Base-by-base conservation (phyloP, 768 basidiomycete species). In the Amylocystis lapponica region DNA sequence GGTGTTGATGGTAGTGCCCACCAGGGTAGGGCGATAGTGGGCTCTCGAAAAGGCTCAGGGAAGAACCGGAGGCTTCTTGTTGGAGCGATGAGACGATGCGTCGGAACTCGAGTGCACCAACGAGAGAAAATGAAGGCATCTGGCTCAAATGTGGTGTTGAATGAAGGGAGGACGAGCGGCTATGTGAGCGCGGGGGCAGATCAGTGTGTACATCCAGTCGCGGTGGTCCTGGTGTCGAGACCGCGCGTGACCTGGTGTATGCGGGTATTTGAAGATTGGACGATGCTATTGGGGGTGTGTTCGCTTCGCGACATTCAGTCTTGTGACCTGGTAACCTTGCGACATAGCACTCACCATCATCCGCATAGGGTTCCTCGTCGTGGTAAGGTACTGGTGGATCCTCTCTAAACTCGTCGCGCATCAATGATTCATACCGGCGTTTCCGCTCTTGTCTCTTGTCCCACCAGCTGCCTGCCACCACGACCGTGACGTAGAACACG, bases 71-170 rank as follows among this genome's bases (percentile, higher is more conserved):
- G 9, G 83, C 82, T 54, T 93, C 80, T 37, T 72, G 71, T 49
- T 81, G 79, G 19, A 99, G 70, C 0, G 85, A 82, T 10, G 85
- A 74, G 17, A 99, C 85, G 19, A 97, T 86, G 46, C 93, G 84
- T 14, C 93, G 76, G 65, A 99, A 99, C 63, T 99, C 96, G 33
- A 99, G 76, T 0, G 96, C 96, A 8, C 95, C 91, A 4, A 98
- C 78, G 2, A 99, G 76, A 3, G 95, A 97, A 55, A 91, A 91
- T 0, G 86, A 88, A 3, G 86, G 86, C 64, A 90, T 75, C 47
- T 78, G 76, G 9, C 64, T 61, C 27, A 68, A 61, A 19, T 64
- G 62, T 50, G 67, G 46, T 19, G 71, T 47, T 52, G 60, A 50
- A 36, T 60, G 50, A 5, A 78, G 75, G 2, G 83, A 77, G 11